Base-by-base conservation (phyloP, 352 stramenopile species). In the Globisporangium abappressorium region DNA sequence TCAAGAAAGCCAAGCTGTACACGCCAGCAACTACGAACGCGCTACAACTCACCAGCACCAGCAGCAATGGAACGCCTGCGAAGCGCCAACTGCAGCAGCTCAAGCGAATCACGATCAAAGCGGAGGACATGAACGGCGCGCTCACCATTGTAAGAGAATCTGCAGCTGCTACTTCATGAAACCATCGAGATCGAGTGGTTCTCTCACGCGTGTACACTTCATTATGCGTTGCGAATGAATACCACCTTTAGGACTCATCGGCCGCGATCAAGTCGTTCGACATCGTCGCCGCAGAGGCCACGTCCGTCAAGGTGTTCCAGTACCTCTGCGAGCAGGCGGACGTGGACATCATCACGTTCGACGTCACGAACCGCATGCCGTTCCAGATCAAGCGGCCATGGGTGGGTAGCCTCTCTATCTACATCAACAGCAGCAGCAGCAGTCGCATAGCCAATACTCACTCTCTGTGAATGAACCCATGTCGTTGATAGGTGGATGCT, bases 281-380 rank as follows among this genome's bases (percentile, higher is more conserved):
- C 49, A 59, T 95, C 8, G 80, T 95, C n/a, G 88, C 88, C 1
- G 85, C 84, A 1, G 82, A 94, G 62, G 80, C 84, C 5, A 57
- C 65, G 30, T 88, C 78, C 20, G 68, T 70, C 26, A 92, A 90
- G 49, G 78, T 93, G n/a, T 95, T 95, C 58, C 88, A 95, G 70
- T 93, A 82, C 41, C 65, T 93, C 5, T 95, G 88, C 65, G 86
- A 95, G 66, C 83, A 93, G 18, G 85, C 68, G 22, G 82, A 91
- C 20, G 75, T 95, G 12, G 88, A 95, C 60, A 41, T 95, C 36
- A 90, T 95, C 69, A 93, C 88, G 22, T 92, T 95, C 38, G 85
- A 95, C 67, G 64, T 92, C 34, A 82, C 88, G 18, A 90, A 89
- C 71, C 84, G 88, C 64, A 55, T 95, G 18, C 85, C 85, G 46